These are phyloP conservation scores for Adansonia madagascariensis DNA, from an alignment of 441 rosid species.

Conservation along the genomic window DNA sequence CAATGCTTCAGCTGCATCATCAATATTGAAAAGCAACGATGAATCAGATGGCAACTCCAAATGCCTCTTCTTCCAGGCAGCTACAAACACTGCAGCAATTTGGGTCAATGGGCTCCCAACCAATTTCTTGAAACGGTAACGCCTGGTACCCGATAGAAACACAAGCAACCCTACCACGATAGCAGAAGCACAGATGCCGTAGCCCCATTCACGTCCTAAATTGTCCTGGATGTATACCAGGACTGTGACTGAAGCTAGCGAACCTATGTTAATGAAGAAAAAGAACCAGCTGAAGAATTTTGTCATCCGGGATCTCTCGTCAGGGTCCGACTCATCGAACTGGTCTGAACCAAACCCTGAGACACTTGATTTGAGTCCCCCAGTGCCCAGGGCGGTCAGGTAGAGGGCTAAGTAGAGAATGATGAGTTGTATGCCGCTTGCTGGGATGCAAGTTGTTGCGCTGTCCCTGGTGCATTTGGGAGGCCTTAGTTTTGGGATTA, in stretches of 20 bases:
- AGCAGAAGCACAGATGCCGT: slow-evolving; percentile 76
- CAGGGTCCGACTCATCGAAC: slow-evolving; percentile 69
- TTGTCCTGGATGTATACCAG: slow-evolving; percentile 90
- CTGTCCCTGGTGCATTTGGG: slow-evolving; percentile 52
- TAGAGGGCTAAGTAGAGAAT: slow-evolving; percentile 79
- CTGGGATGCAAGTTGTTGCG: slow-evolving; percentile 54
- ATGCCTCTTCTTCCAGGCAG: slow-evolving; percentile 68
- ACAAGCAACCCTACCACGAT: slow-evolving; percentile 55
- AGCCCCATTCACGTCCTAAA: slow-evolving; percentile 82
- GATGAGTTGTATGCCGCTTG: slow-evolving; percentile 57
- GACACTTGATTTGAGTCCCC: slow-evolving; percentile 89
- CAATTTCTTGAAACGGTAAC: slow-evolving; percentile 79
- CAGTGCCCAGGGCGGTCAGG: slow-evolving; percentile 83
- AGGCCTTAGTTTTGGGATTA: slow-evolving; percentile 73
- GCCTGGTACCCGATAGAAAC: slow-evolving; percentile 71
- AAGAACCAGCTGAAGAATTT: slow-evolving; percentile 89
- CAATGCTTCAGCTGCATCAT: slow-evolving; percentile 51
- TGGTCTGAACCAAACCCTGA: slow-evolving; percentile 95
- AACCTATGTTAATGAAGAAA: slow-evolving; percentile 80
- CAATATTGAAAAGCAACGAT: slow-evolving; percentile 52
- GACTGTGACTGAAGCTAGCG: slow-evolving; percentile 76
- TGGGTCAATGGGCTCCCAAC: slow-evolving; percentile 90
- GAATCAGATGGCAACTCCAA: slow-evolving; percentile 61
- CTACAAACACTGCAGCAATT: slow-evolving; percentile 62
- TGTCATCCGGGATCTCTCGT: slow-evolving; percentile 65